Evolutionary conservation across 1,284 basidiomycete species (phyloP), one percentile per base, ranked within the genome.

Genomic region (Tremellales sp.): DNA sequence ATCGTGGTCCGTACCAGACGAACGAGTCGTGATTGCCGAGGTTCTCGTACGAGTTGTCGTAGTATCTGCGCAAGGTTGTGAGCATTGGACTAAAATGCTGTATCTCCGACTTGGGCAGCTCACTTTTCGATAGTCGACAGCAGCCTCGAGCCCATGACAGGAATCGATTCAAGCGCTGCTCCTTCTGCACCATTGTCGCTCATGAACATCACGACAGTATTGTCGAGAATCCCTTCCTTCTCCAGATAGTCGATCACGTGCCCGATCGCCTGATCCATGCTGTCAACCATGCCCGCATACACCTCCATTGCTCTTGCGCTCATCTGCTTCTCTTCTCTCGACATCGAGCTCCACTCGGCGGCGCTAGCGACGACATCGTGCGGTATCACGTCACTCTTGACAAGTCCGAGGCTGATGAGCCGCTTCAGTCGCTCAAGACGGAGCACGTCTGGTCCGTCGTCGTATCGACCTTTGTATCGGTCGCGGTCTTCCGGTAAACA

Each of bases 131-230:
- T n/a, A n/a, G n/a, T n/a, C n/a, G n/a, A n/a, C n/a, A n/a, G n/a
- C n/a, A n/a, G n/a, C n/a, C n/a, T n/a, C n/a, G n/a, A 26, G 40
- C 40, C 12, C 21, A 10, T 23, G 40, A 23, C 17, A 6, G 11
- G 40, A 10, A 26, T 42, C 42, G 13, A n/a, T 53, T 26, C 58
- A 50, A 43, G 54, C 49, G 51, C 61, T 52, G 45, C 44, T 4
- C 70, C 70, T 49, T 73, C 69, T 2, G 68, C 69, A 8, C 69
- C 70, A 48, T 73, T 73, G 46, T 73, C 70, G 35, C 49, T 52
- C 22, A 57, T 57, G 52, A 73, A 73, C 24, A 73, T 53, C 35
- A 73, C 48, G 21, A 72, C 57, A 3, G 70, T 73, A 44, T 68
- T 60, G 44, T 72, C 69, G 19, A 64, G 36, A 43, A 69, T 61